Base-by-base conservation (phyloP, 2,329 filamentous ascomycete species). In the Sporothrix globosa region DNA sequence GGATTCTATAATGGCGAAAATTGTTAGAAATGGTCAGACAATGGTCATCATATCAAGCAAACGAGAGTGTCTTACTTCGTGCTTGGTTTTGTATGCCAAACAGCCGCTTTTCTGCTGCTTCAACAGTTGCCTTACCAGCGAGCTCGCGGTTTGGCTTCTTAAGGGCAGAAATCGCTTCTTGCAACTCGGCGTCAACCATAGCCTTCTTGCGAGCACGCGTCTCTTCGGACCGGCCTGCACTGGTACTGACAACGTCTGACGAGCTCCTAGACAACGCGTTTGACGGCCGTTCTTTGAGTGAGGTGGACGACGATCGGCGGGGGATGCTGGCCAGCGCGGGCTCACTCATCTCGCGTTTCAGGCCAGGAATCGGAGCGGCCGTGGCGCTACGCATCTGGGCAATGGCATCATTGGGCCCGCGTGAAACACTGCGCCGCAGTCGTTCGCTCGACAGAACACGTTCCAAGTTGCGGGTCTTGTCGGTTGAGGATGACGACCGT, bases 111-210 rank as follows among this genome's bases (percentile, higher is more conserved):
- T 93, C 90, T 4, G 87, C 85, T 34, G 87, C 89, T 73, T 92
- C 90, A 3, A 86, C 87, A 70, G 91, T 83, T 50, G 88, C 85
- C 75, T 88, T 89, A 44, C 88, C 88, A 14, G 90, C 90, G 53
- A 91, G 83, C 27, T 87, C 85, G 60, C 92, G 87, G 75, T 95
- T 93, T 0, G 92, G 92, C 78, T 90, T 92, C 77, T 91, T 90
- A 54, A 95, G 78, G 11, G 89, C 86, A 6, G 86, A 87, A 66
- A 96, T 94, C 10, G 92, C 92, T 71, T 92, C 87, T 74, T 88
- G 87, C 46, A 95, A 80, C 76, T 93, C 90, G 39, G 89, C 87
- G 63, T 92, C 88, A 1, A 92, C 84, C 27, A 86, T 80, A 2
- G 88, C 89, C 76, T 90, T 90, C 77, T 88, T 91, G 75, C 83